Percentiles rank a stretch among this genome's conserved stretches.
phyloP scores from a whole-genome alignment of 768 basidiomycete species.

The Heimioporus sp. region DNA sequence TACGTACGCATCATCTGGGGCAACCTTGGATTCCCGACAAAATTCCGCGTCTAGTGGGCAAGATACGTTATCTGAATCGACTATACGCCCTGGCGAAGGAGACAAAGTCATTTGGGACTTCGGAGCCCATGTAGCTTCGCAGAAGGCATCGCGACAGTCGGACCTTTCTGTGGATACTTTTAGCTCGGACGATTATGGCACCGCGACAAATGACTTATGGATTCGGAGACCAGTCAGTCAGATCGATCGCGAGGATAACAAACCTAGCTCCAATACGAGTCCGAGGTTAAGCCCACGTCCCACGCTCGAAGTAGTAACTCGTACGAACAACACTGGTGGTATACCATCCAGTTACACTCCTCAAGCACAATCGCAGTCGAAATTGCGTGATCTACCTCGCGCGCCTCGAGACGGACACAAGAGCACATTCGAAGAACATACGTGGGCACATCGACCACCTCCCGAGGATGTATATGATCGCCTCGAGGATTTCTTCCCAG shows the following conservation, averaged over 20 bases:
- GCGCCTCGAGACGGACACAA: slow-evolving; percentile 28
- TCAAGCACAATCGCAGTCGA: slow-evolving; percentile 12
- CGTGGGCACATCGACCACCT: slow-evolving; percentile 88
- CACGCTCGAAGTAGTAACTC: slow-evolving; percentile 30
- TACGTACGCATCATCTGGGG: slow-evolving; percentile 28
- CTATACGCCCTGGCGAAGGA: slow-evolving; percentile 31
- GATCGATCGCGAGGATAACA: slow-evolving; percentile 19
- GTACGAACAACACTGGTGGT: slow-evolving; percentile 17
- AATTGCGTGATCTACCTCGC: slow-evolving; percentile 23
- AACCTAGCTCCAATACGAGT: slow-evolving; percentile 10
- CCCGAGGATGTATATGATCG: slow-evolving; percentile 93
- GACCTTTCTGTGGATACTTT: slow-evolving; percentile 19
- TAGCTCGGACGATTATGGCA: slow-evolving; percentile 28
- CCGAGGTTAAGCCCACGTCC: slow-evolving; percentile 24
- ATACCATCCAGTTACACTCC: slow-evolving; percentile 20
- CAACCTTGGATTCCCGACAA: slow-evolving; percentile 23
- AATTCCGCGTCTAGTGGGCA: slow-evolving; percentile 29
- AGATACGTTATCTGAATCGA: slow-evolving; percentile 33
- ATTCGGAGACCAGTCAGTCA: slow-evolving; percentile 33
- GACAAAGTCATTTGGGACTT: slow-evolving; percentile 32
- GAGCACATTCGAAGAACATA: slow-evolving; percentile 64
- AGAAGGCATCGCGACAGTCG: slow-evolving; percentile 14
- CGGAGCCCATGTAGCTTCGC: slow-evolving; percentile 16
- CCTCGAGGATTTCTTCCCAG: slow-evolving; percentile 93
- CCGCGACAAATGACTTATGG: slow-evolving; percentile 30